phyloP scores from a whole-genome alignment of 2,329 filamentous ascomycete species.

The Sordariomycetes sp. region DNA sequence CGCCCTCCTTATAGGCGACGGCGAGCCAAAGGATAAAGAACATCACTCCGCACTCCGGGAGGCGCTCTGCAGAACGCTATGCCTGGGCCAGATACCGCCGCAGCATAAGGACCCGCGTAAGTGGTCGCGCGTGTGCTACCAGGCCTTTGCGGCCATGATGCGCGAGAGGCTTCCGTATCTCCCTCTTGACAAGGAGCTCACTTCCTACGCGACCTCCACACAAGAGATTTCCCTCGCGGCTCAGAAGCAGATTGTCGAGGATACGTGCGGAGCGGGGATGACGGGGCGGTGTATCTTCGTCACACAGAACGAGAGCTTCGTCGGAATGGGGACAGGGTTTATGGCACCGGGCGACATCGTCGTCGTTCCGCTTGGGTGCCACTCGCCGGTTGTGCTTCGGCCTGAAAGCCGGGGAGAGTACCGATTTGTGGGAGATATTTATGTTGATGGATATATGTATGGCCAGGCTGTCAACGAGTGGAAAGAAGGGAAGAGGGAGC shows the following conservation, averaged over 20 bases:
- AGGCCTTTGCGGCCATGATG: constrained; percentile 10
- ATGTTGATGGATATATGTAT: constrained; percentile 20
- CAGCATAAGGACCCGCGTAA: constrained; percentile 6
- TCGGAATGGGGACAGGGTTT: constrained; percentile 19
- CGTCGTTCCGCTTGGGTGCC: constrained; percentile 19
- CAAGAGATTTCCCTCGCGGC: not conserved
- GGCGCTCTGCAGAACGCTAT: constrained; percentile 16
- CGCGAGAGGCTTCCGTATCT: constrained; percentile 9
- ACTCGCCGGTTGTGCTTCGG: constrained; percentile 17
- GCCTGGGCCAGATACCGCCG: constrained; percentile 11
- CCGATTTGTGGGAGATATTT: constrained; percentile 18
- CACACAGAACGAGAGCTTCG: constrained; percentile 8
- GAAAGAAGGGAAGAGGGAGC: constrained; percentile 28
- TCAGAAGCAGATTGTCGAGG: constrained; percentile 8
- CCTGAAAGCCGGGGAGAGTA: constrained; percentile 13
- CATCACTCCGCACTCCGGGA: constrained; percentile 9
- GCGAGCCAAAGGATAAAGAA: not conserved
- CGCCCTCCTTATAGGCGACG: constrained; percentile 11
- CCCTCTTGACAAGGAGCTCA: constrained; percentile 7
- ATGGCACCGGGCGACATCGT: constrained; percentile 16
- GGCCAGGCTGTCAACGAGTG: constrained; percentile 14
- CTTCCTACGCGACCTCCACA: constrained; percentile 1
- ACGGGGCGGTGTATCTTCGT: constrained; percentile 13
- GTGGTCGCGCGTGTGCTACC: constrained; percentile 11
- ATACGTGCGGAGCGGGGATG: constrained; percentile 9